phyloP scores from a whole-genome alignment of 176 grass and related monocot genomes.

The Poa pratensis region DNA sequence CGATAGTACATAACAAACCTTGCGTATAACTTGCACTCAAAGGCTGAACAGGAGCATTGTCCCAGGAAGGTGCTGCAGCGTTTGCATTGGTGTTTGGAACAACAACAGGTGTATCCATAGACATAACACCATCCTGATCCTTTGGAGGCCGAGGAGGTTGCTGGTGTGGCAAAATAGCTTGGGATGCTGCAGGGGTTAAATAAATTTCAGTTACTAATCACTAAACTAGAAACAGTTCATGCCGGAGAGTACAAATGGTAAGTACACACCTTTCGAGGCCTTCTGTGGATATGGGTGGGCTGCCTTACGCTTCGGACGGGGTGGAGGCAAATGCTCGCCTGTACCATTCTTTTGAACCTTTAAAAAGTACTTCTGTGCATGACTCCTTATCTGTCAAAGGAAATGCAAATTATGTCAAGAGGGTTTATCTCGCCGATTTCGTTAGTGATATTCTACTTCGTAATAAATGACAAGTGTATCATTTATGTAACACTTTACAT shows the following conservation, averaged over 20 bases:
- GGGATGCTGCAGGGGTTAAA: constrained; percentile 41
- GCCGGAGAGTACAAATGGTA: neutral
- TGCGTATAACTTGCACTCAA: constrained; percentile 45
- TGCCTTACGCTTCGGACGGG: constrained; percentile 93
- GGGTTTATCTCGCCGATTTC: neutral
- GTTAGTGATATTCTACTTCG: neutral
- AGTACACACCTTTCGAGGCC: constrained; percentile 79
- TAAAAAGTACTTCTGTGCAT: constrained; percentile 96
- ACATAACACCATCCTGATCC: constrained; percentile 48
- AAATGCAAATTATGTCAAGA: neutral
- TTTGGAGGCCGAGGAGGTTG: constrained; percentile 38
- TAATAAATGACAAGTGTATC: neutral
- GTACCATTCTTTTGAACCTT: constrained; percentile 90
- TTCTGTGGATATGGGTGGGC: constrained; percentile 99
- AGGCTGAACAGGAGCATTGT: constrained; percentile 53
- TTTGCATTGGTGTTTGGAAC: constrained; percentile 44
- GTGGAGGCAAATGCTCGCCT: constrained; percentile 90
- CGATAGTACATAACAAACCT: constrained; percentile 40
- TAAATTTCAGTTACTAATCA: constrained; percentile 18
- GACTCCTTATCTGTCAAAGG: constrained; percentile 87
- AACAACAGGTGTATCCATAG: constrained; percentile 51
- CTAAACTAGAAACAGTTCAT: constrained; percentile 15
- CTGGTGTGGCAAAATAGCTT: constrained; percentile 41
- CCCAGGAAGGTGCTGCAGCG: constrained; percentile 37
- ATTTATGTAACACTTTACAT: neutral